Conservation (phyloP, 2,329 filamentous ascomycete species). For the Fusarium sp. region DNA sequence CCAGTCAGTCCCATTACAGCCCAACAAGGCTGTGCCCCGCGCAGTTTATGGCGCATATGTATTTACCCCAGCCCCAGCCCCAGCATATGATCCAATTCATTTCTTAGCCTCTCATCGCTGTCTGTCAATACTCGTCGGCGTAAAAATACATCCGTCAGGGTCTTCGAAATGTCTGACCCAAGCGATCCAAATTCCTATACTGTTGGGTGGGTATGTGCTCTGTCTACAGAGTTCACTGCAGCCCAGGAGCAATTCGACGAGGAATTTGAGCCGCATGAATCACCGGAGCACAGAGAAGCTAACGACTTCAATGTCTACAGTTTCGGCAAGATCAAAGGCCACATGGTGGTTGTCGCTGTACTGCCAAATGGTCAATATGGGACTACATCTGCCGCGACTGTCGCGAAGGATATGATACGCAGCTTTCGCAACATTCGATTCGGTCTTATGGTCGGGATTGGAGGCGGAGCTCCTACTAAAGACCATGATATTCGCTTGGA, state of each 20-base stretch:
- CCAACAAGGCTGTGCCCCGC: neutral
- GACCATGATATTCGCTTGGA: neutral
- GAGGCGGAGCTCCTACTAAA: rapidly evolving
- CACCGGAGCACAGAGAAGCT: rapidly evolving
- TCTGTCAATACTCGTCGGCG: neutral
- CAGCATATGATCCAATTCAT: rapidly evolving
- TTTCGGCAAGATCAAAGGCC: neutral
- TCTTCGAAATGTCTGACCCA: neutral
- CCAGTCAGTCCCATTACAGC: neutral
- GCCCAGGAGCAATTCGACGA: neutral
- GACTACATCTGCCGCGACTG: rapidly evolving
- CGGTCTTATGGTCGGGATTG: neutral
- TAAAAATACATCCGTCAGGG: rapidly evolving
- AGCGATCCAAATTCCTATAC: neutral
- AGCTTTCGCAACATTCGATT: neutral
- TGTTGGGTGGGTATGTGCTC: neutral
- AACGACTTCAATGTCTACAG: neutral
- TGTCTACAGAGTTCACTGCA: neutral
- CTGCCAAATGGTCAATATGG: neutral
- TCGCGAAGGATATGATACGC: neutral
- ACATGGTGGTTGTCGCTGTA: neutral
- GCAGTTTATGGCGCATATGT: neutral
- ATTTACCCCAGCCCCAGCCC: neutral
- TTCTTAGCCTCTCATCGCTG: neutral
- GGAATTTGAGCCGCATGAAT: neutral